Conservation (phyloP, 257 asterid species). For the Jacaranda mimosifolia region DNA sequence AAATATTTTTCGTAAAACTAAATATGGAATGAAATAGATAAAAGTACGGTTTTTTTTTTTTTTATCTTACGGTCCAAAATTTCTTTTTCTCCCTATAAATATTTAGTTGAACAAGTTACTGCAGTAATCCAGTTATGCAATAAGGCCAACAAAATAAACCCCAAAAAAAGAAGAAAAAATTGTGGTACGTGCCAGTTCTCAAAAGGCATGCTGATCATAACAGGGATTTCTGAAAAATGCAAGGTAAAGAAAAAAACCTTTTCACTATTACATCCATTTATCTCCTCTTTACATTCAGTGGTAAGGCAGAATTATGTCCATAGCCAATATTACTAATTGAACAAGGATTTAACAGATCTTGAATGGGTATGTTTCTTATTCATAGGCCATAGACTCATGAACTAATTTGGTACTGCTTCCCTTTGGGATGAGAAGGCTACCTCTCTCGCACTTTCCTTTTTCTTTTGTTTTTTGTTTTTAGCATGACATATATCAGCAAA, state of each 20-base stretch:
- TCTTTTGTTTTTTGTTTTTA: background rate
- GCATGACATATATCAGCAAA: background rate
- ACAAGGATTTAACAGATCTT: background rate
- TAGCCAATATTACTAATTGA: background rate
- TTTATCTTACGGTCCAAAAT: background rate
- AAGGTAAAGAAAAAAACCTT: background rate
- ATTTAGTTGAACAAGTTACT: background rate
- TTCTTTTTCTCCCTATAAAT: background rate
- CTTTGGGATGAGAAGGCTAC: background rate
- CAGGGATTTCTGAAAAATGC: background rate
- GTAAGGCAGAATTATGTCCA: background rate
- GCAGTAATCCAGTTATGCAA: background rate
- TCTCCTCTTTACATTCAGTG: background rate
- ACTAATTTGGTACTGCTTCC: background rate
- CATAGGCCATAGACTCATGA: background rate
- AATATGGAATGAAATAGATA: background rate
- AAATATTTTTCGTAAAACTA: background rate
- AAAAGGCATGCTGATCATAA: background rate
- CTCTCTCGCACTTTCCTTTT: background rate
- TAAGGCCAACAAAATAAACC: conserved; percentile 1
- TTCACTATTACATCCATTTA: background rate
- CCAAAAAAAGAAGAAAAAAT: background rate
- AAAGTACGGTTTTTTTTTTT: background rate
- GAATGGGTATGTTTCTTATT: background rate
- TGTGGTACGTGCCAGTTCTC: background rate